Conservation (phyloP, 1,284 basidiomycete species). For the Austroboletus olivaceoglutinosus region DNA sequence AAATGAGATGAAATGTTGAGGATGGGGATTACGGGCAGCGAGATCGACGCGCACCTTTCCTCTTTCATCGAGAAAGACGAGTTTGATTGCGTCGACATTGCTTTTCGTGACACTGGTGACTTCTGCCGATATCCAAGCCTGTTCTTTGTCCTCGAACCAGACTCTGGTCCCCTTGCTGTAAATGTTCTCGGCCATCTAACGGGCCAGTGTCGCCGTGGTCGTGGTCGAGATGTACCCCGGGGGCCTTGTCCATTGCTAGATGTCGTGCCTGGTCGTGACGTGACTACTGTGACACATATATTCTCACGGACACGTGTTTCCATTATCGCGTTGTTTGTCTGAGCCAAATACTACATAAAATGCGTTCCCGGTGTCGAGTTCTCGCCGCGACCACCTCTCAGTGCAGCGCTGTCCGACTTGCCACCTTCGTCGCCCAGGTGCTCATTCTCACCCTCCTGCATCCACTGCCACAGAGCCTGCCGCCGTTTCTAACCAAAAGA, state of each 20-base stretch:
- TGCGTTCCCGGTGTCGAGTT: too few species aligned
- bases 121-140: constrained; percentile 90
- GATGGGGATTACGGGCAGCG: background rate
- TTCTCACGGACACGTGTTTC: constrained; percentile 24
- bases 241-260: background rate
- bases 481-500: constrained; percentile 33
- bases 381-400: constrained; percentile 9
- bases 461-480: constrained; percentile 21
- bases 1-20: constrained; percentile 12
- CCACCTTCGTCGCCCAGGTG: constrained; percentile 30
- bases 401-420: constrained; percentile 20
- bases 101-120: constrained; percentile 64
- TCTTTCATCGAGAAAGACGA: constrained; percentile 81
- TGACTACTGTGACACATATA: constrained; percentile 22
- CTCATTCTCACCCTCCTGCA: constrained; percentile 21
- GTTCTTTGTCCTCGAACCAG: constrained; percentile 91
- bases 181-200: constrained; percentile 77
- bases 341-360: constrained; percentile 22
- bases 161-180: constrained; percentile 82
- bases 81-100: constrained; percentile 68
- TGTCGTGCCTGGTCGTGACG: constrained; percentile 15
- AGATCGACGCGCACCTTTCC: constrained; percentile 63
- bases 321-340: constrained; percentile 25
- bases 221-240: constrained; percentile 10
- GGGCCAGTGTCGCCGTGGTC: constrained; percentile 23